These are phyloP conservation scores for Hippophae gyantsensis DNA, from an alignment of 306 rosid species.

Conservation along the genomic window DNA sequence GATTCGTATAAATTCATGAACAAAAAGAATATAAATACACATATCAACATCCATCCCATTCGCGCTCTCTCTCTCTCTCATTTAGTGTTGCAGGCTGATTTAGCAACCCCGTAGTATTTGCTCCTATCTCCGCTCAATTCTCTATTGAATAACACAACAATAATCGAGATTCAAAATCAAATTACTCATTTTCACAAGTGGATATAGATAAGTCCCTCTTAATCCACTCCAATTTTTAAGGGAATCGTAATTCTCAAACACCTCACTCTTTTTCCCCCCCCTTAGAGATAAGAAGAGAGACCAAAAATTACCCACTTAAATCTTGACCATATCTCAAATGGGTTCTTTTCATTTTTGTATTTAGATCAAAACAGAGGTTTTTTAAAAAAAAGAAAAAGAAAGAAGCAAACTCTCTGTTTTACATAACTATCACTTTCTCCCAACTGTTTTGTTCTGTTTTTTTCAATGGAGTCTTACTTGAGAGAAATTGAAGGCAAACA, in stretches of 20 bases:
- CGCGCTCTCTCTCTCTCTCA: conserved; percentile 24
- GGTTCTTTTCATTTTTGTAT: too few relatives aligned
- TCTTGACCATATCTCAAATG: background rate
- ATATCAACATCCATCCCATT: conserved; percentile 44
- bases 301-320: background rate
- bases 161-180: conserved; percentile 8
- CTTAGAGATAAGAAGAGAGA: conserved; percentile 14
- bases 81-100: conserved; percentile 48
- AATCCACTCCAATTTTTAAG: conserved; percentile 44
- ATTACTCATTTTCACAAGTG: conserved; percentile 34
- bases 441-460: conserved; percentile 3
- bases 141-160: conserved; percentile 26
- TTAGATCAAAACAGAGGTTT: too few relatives aligned
- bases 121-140: conserved; percentile 57
- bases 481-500: conserved; percentile 64
- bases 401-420: background rate
- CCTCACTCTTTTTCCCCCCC: conserved; percentile 1
- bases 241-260: background rate
- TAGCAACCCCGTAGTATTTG: conserved; percentile 44
- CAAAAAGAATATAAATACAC: conserved; percentile 35
- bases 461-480: conserved; percentile 27
- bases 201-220: conserved; percentile 53
- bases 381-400: too few relatives aligned
- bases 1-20: conserved; percentile 28
- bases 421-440: conserved; percentile 3